phyloP scores from a whole-genome alignment of 177 flowering plant species.

The Vitis hybrid region DNA sequence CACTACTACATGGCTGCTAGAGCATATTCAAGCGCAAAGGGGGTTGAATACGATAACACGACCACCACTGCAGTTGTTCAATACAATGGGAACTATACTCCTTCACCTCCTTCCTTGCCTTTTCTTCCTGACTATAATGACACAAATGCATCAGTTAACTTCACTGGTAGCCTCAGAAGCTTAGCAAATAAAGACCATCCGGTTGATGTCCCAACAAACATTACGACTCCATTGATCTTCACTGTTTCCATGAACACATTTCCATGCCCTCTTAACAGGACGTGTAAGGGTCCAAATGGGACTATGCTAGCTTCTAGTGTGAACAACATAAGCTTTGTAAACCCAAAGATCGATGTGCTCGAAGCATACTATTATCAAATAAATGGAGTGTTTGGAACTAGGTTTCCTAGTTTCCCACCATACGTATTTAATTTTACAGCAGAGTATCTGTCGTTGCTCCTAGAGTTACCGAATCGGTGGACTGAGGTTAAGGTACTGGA shows the following conservation, averaged over 20 bases:
- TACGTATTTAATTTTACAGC: slow-evolving; percentile 25
- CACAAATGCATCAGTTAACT: slow-evolving; percentile 12
- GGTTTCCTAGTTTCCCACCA: slow-evolving; percentile 24
- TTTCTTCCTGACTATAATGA: slow-evolving; percentile 22
- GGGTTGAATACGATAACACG: slow-evolving; percentile 17
- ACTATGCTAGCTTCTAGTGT: slow-evolving; percentile 23
- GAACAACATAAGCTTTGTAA: slow-evolving; percentile 32
- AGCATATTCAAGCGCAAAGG: slow-evolving; percentile 3
- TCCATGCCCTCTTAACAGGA: slow-evolving; percentile 6
- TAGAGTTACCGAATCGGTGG: slow-evolving; percentile 9
- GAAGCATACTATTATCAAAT: slow-evolving; percentile 28
- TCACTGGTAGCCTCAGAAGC: slow-evolving; percentile 20
- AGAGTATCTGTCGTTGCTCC: neutral
- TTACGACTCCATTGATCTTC: slow-evolving; percentile 3
- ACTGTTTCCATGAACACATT: slow-evolving; percentile 22
- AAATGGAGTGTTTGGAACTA: slow-evolving; percentile 11
- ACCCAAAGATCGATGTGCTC: slow-evolving; percentile 26
- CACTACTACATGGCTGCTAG: slow-evolving; percentile 35
- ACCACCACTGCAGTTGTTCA: slow-evolving; percentile 27
- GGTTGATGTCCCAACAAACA: slow-evolving; percentile 10
- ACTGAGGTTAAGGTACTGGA: slow-evolving; percentile 25
- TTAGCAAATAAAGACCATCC: slow-evolving; percentile 17
- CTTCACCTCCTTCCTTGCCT: slow-evolving; percentile 11
- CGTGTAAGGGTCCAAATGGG: slow-evolving; percentile 24
- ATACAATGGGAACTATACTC: slow-evolving; percentile 11